Conservation (phyloP, 1,284 basidiomycete species). For the Ustilago tritici region DNA sequence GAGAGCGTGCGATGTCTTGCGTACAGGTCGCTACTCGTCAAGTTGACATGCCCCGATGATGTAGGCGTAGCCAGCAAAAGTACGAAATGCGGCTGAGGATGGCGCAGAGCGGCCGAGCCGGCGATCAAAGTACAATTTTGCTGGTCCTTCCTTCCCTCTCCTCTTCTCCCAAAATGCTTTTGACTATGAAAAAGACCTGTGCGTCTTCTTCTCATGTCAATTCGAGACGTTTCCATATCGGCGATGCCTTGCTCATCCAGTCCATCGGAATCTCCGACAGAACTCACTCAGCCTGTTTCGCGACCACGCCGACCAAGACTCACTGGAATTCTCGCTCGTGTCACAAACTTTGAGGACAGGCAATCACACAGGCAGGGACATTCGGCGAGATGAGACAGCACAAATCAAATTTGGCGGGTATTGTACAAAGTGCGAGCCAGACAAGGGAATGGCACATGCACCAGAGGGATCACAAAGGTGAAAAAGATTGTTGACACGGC, state of each 20-base stretch:
- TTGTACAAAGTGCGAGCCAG: slow-evolving; percentile 43
- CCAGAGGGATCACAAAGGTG: slow-evolving; percentile 20
- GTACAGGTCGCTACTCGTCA: too few species aligned
- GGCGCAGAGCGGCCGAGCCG: not conserved
- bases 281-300: not conserved
- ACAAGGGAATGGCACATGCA: slow-evolving; percentile 10
- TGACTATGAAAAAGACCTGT: slow-evolving; percentile 19
- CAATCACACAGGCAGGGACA: not conserved
- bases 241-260: not conserved
- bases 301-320: not conserved
- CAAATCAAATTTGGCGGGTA: slow-evolving; percentile 29
- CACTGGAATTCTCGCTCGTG: not conserved
- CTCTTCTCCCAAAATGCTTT: not conserved
- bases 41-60: not conserved
- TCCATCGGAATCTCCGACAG: slow-evolving; percentile 4
- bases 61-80: not conserved
- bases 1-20: too few species aligned
- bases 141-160: not conserved
- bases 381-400: slow-evolving; percentile 12
- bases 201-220: slow-evolving; percentile 10
- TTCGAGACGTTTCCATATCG: not conserved
- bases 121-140: not conserved
- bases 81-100: not conserved
- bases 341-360: not conserved
- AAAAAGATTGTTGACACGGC: slow-evolving; percentile 12